Evolutionary conservation across 768 basidiomycete species (phyloP), one percentile per base, ranked within the genome.

Genomic region (Gloeophyllum trabeum): DNA sequence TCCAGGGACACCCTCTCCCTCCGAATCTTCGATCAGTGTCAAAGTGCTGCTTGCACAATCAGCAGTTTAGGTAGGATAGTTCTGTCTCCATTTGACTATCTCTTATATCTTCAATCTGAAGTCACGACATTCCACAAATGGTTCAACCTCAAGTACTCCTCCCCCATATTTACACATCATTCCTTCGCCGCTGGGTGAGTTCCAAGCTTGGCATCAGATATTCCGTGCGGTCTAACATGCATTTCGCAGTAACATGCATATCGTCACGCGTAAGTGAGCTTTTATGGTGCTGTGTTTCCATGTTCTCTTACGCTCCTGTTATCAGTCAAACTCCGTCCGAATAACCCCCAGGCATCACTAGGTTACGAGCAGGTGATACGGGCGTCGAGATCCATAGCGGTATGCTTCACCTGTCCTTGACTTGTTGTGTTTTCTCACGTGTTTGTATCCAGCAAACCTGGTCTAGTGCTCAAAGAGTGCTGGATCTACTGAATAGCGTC

Each of bases 21-120:
- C 42, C 79, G 81, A 53, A 76, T 84, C 1, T 81, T 87, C 46
- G 86, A 88, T 52, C 62, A 84, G 12, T 79, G 82, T 13, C 79
- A 84, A 55, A 65, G 71, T 39, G 84, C 86, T 30, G 85, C 86
- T 25, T 72, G 70, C 36, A 79, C 83, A 49, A 65, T 87, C 41
- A 79, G 77, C 46, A 64, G 76, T 2, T 71, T 80, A 49, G 71
- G 85, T 82, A 51, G 48, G 61, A n/a, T 34, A 30, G 7, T 6
- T 14, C 14, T 36, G 35, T 20, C 22, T 41, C 10, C 16, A 24
- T 2, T 16, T 40, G n/a, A 5, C 24, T 22, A 6, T 5, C 25
- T 23, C 20, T 19, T 25, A 34, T 24, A 34, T 5, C 37, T 22
- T 32, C 4, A 20, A 34, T 4, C 24, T 38, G 43, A 39, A 83